Conservation (phyloP, 1,139 yeast genomes). For the Pichia sp. region DNA sequence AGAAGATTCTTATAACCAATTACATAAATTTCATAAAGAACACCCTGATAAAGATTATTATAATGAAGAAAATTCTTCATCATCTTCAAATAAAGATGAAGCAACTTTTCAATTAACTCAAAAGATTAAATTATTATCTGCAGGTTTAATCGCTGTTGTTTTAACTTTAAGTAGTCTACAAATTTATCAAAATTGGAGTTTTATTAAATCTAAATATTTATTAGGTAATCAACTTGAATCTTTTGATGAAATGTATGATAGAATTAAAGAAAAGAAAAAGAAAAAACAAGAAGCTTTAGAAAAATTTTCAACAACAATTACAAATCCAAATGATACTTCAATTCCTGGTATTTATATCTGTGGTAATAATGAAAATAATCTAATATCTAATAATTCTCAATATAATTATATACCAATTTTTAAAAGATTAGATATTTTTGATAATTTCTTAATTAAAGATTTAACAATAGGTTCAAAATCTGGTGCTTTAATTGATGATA, state of each 20-base stretch:
- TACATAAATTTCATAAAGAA: not conserved
- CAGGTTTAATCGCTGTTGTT: slow-evolving; percentile 28
- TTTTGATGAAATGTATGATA: slow-evolving; percentile 26
- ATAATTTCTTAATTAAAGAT: slow-evolving; percentile 51
- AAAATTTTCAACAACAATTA: slow-evolving; percentile 18
- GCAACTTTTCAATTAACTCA: slow-evolving; percentile 23
- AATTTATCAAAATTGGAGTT: slow-evolving; percentile 38
- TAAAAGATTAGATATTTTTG: slow-evolving; percentile 54
- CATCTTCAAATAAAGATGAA: slow-evolving; percentile 8
- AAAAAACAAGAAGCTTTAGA: slow-evolving; percentile 18
- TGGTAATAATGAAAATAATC: slow-evolving; percentile 41
- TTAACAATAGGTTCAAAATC: slow-evolving; percentile 47
- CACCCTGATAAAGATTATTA: not conserved
- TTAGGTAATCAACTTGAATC: slow-evolving; percentile 31
- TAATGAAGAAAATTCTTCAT: not conserved
- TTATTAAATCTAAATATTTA: slow-evolving; percentile 32
- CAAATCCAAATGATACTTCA: slow-evolving; percentile 30
- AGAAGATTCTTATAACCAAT: slow-evolving; percentile 10
- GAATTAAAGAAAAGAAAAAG: slow-evolving; percentile 22
- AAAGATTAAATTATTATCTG: slow-evolving; percentile 21
- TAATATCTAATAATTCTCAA: slow-evolving; percentile 33
- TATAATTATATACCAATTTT: slow-evolving; percentile 42
- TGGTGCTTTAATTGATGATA: slow-evolving; percentile 57
- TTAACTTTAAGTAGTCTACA: slow-evolving; percentile 37
- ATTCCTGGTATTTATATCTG: slow-evolving; percentile 50